Evolutionary conservation across 371 early-diverging fungal genomes (phyloP), one percentile per base, ranked within the genome.

Genomic region (Lichtheimia hyalospora): DNA sequence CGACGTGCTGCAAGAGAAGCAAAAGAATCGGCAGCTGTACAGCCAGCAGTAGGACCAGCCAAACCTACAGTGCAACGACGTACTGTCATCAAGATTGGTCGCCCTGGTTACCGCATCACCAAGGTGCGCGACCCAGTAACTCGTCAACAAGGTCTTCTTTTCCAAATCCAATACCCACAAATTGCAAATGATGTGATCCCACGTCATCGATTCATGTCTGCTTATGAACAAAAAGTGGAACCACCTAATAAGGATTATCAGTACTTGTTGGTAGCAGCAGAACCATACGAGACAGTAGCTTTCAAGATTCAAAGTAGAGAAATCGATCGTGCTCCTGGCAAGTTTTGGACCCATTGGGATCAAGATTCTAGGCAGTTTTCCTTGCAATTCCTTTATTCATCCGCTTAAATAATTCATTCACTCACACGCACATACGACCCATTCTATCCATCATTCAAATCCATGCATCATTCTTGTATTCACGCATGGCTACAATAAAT

Each of bases 61-160:
- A 77, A 79, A 44, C 83, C 87, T 10, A 25, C 68, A 13, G 54
- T 73, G 13, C 56, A 61, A 23, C 77, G 81, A 49, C 81, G 84
- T 49, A 89, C 87, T 63, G 75, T 91, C 34, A 89, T 96, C 60
- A 98, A 96, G 73, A 97, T 97, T 65, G 99, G 99, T 49, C 86
- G 96, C n/a, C 99, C 99, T 10, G 98, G 98, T 54, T 98, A 97
- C 69, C 92, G 94, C 67, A 92, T 98, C 23, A 94, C 93, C 21
- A 97, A 98, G 68, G 83, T 96, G 25, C 83, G 93, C 18, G 96
- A 97, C 77, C 95, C 95, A 20, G 74, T 83, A 12, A 91, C 95
- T 6, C 80, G 84, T 25, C 96, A 96, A 67, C 82, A 92, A 43
- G 99, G 99, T 0, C 73, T 97, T 34, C 75, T 96, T n/a, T 95